These are phyloP conservation scores for Oidium heveae DNA, from an alignment of 2,329 filamentous ascomycete species.

Conservation along the genomic window DNA sequence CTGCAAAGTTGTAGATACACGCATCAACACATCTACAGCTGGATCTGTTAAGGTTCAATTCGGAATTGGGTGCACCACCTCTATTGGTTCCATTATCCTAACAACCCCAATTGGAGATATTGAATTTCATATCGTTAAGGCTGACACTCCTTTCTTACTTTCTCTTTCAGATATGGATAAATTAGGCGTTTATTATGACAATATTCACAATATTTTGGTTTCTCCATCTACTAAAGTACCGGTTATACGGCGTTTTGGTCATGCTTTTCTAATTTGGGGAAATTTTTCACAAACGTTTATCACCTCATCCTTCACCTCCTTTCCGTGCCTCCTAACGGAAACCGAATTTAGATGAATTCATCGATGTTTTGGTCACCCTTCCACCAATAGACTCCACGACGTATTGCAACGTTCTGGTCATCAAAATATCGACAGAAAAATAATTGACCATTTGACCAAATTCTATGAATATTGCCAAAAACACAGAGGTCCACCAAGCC, in stretches of 20 bases:
- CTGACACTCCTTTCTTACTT: not conserved
- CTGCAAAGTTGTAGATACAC: not conserved
- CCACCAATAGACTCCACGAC: not conserved
- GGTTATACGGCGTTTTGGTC: conserved; percentile 1
- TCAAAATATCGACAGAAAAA: not conserved
- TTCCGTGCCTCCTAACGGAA: not conserved
- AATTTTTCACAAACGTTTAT: not conserved
- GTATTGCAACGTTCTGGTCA: not conserved
- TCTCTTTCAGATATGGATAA: not conserved
- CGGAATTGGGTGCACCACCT: not conserved
- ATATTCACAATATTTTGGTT: not conserved
- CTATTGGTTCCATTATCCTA: not conserved
- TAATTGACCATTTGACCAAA: not conserved
- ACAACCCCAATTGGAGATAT: not conserved
- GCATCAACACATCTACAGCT: not conserved
- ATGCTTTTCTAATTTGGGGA: not conserved
- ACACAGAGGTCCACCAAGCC: too few relatives aligned
- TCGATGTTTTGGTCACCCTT: not conserved
- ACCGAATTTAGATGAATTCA: not conserved
- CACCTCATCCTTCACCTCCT: not conserved
- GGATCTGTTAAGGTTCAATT: not conserved
- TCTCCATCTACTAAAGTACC: not conserved
- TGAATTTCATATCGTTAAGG: not conserved
- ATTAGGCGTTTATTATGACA: too few relatives aligned
- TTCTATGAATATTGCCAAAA: not conserved